Evolutionary conservation across 345 rosid genomes (phyloP), one percentile per base, ranked within the genome.

Genomic region (Raphanus raphanistrum): DNA sequence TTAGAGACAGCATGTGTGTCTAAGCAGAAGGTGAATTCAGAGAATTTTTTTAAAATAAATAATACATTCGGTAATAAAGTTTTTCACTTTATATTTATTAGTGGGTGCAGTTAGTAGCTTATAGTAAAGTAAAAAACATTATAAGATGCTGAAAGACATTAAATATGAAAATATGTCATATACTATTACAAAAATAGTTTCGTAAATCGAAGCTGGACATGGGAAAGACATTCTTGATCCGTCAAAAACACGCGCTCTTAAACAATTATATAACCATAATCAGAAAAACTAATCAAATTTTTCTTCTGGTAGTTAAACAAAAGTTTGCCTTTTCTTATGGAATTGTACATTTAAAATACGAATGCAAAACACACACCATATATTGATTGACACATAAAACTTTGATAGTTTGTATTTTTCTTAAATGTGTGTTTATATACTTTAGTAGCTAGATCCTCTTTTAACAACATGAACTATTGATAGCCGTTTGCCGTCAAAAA

Each of bases 181-280:
- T 32, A 32, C 12, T 2, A 26, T 26, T 2, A 35, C 28, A 36
- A 64, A 64, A 17, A 66, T 5, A 33, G 27, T 15, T 8, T 3
- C 21, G 38, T 31, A 10, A 62, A 62, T 9, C 4, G 52, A 70
- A 70, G 58, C 13, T 63, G 13, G 3, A 43, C 62, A 71, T 71
- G 33, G 8, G 17, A 65, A 79, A 80, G 82, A 87, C 88, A 82
- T 86, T 83, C 85, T 78, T 63, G 75, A 54, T 71, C 63, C 70
- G 55, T 48, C 8, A n/a, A n/a, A 41, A 25, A 68, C 85, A 86
- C 84, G 83, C 84, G 82, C 85, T 70, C 8, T 27, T 9, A 36
- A 12, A 45, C 54, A 45, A 25, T 74, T 64, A 6, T 7, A 63
- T 29, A 60, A 13, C 28, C 65, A 27, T 36, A 58, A 66, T 57